A percentile compares a stretch with the other conserved stretches of the same genome.
These are phyloP conservation scores for Pseudozyma hubeiensis DNA, from an alignment of 1,284 basidiomycete species.

Conservation along the genomic window DNA sequence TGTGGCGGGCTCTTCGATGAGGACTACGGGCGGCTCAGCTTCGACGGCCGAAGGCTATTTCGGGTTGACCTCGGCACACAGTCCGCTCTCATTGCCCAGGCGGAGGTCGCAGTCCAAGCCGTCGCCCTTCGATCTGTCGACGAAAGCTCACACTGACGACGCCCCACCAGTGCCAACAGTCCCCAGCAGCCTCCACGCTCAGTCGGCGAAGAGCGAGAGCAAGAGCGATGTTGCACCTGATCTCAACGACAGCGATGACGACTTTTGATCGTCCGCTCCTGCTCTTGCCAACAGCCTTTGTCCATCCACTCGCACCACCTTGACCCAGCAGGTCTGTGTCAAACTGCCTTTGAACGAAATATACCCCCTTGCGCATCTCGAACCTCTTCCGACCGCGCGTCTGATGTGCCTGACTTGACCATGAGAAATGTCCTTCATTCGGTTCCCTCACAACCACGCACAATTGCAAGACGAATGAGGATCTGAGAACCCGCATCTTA, in stretches of 20 bases:
- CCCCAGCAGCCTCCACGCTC: not conserved
- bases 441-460: too few species aligned
- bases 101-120: constrained; percentile 17
- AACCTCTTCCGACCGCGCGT: too few species aligned
- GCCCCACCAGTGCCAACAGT: constrained; percentile 6
- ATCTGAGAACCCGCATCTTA: not conserved
- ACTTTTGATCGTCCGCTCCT: constrained; percentile 8
- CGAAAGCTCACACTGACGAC: not conserved
- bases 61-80: constrained; percentile 23
- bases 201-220: too few species aligned
- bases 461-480: too few species aligned
- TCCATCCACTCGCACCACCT: not conserved
- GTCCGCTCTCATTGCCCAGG: constrained; percentile 14
- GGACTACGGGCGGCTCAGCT: not conserved
- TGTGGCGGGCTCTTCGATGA: not conserved
- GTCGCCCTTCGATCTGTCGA: constrained; percentile 1
- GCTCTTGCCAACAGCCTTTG: not conserved
- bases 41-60: constrained; percentile 6
- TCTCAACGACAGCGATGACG: constrained; percentile 22
- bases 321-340: not conserved
- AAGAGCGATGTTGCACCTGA: not conserved
- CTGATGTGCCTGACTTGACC: too few species aligned
- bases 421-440: not conserved
- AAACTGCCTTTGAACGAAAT: not conserved
- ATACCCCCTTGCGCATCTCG: constrained; percentile 2